These are phyloP conservation scores for Cicer arietinum DNA, from an alignment of 306 rosid species.

Conservation along the genomic window DNA sequence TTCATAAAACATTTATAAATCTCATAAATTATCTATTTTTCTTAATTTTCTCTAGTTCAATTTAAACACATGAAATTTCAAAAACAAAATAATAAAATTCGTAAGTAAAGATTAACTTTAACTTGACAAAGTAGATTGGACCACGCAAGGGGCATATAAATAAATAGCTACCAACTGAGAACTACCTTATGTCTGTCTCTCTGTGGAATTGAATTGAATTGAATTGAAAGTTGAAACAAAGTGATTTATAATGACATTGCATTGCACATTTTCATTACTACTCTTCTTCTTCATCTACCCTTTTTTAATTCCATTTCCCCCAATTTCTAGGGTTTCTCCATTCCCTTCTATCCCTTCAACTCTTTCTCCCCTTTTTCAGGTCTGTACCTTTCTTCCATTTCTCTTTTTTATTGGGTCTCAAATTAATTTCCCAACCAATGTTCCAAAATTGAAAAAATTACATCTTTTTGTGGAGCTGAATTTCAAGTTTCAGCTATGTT, in stretches of 20 bases:
- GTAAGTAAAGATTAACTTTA: no score
- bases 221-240: conserved; percentile 11
- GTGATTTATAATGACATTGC: neutral
- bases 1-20: no score
- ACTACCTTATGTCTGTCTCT: neutral
- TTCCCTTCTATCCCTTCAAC: conserved; percentile 17
- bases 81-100: no score
- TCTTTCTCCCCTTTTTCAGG: conserved; percentile 50
- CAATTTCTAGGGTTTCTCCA: conserved; percentile 52
- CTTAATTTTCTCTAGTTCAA: no score
- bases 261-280: conserved; percentile 12
- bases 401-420: conserved; percentile 13
- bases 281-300: neutral
- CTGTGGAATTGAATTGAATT: no score
- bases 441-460: neutral
- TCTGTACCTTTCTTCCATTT: conserved; percentile 35
- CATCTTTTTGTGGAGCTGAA: neutral
- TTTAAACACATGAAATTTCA: no score
- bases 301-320: conserved; percentile 1
- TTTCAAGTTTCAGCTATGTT: no score
- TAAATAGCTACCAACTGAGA: conserved; percentile 46
- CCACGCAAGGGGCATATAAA: no score
- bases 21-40: no score
- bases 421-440: neutral
- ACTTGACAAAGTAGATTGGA: no score